phyloP scores from a whole-genome alignment of 73 alveolate genomes.

The Symbiodinium pilosum region DNA sequence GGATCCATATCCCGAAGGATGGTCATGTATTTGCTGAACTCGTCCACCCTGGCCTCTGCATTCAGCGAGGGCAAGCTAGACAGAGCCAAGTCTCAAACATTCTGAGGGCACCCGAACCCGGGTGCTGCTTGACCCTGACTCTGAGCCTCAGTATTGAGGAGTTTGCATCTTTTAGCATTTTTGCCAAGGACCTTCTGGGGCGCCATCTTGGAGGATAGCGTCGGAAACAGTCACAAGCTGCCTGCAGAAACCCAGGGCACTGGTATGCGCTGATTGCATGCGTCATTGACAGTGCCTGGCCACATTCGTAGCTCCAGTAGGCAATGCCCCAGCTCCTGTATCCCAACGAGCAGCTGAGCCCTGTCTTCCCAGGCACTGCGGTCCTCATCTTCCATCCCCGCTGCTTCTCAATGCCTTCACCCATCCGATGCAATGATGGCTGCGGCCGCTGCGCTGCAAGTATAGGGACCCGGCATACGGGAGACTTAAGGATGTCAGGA shows the following conservation, averaged over 20 bases:
- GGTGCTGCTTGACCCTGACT: background rate
- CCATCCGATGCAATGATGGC: no score
- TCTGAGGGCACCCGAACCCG: background rate
- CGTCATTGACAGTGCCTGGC: background rate
- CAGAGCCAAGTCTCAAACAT: background rate
- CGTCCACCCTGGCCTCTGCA: slow-evolving; percentile 82
- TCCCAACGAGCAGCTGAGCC: background rate
- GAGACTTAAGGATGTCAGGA: slow-evolving; percentile 14
- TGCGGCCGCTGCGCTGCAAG: no score
- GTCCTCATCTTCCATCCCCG: slow-evolving; percentile 94
- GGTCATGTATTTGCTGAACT: slow-evolving; percentile 52
- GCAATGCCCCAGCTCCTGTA: slow-evolving; percentile 92
- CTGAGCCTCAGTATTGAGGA: background rate
- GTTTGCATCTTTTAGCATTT: background rate
- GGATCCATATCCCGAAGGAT: slow-evolving; percentile 73
- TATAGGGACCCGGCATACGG: slow-evolving; percentile 41
- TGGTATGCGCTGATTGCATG: background rate
- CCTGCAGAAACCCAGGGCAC: background rate
- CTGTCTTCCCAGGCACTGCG: no score
- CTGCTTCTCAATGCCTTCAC: slow-evolving; percentile 61
- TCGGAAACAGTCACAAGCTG: slow-evolving; percentile 75
- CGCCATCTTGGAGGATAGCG: slow-evolving; percentile 53
- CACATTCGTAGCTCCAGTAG: slow-evolving; percentile 92
- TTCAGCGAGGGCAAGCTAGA: background rate
- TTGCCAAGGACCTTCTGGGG: background rate